phyloP scores from a whole-genome alignment of 768 basidiomycete species.

The Scleroderma bovista region DNA sequence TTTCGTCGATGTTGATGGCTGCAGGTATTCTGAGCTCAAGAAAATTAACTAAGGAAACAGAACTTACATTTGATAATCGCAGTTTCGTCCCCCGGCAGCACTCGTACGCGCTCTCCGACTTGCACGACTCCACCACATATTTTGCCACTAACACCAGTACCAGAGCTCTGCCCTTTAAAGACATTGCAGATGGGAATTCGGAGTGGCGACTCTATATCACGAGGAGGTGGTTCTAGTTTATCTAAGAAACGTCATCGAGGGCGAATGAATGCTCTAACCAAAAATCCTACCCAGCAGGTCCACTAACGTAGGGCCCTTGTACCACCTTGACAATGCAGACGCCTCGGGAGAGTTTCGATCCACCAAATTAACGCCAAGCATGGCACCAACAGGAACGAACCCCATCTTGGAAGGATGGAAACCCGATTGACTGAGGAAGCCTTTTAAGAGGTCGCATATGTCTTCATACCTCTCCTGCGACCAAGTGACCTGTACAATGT shows the following conservation, averaged over 20 bases:
- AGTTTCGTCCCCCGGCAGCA: conserved; percentile 90
- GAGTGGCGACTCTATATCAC: conserved; percentile 72
- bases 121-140: conserved; percentile 87
- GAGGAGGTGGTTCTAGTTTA: conserved; percentile 68
- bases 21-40: not conserved
- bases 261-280: not conserved
- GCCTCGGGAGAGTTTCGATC: conserved; percentile 43
- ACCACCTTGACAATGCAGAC: conserved; percentile 61
- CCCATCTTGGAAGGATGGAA: conserved; percentile 73
- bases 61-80: conserved; percentile 66
- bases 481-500: conserved; percentile 99
- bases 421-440: conserved; percentile 85
- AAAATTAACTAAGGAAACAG: not conserved
- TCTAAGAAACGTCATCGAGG: conserved; percentile 40
- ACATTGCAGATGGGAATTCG: conserved; percentile 93
- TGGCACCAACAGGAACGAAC: conserved; percentile 88
- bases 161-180: conserved; percentile 81
- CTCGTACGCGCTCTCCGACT: conserved; percentile 81
- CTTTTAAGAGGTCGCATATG: conserved; percentile 65
- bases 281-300: conserved; percentile 65
- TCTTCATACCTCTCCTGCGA: conserved; percentile 77
- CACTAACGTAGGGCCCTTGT: conserved; percentile 78
- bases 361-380: conserved; percentile 82
- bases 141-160: conserved; percentile 75
- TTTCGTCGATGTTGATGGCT: conserved; percentile 87